Conservation (phyloP, 1,284 basidiomycete genomes). For the Cutaneotrichosporon dermatis region DNA sequence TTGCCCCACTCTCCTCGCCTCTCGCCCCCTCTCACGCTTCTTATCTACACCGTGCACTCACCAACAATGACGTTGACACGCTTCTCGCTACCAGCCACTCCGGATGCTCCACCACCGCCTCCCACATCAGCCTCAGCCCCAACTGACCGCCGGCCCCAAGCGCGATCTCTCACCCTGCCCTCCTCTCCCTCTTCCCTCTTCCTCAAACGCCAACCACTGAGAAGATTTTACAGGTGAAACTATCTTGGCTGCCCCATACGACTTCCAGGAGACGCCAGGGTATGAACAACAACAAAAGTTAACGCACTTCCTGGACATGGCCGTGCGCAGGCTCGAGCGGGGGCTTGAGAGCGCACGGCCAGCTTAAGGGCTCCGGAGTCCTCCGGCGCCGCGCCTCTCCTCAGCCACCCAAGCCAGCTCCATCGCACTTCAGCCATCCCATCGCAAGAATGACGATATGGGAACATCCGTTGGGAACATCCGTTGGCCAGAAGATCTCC, state of each 20-base stretch:
- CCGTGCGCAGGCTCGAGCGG: background rate
- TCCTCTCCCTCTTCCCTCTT: background rate
- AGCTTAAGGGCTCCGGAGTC: background rate
- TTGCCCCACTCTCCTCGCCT: background rate
- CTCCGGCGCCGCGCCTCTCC: too few species aligned
- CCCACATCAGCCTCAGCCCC: background rate
- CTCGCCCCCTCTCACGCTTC: background rate
- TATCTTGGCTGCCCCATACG: background rate
- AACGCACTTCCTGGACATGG: background rate
- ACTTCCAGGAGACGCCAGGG: background rate
- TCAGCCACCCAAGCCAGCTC: background rate
- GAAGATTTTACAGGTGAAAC: background rate
- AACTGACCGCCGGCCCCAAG: background rate
- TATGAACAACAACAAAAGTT: background rate
- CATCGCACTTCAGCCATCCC: background rate
- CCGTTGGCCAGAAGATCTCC: too few species aligned
- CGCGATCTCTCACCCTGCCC: background rate
- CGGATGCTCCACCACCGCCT: background rate
- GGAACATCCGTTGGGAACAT: too few species aligned
- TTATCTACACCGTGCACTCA: background rate
- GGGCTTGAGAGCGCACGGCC: conserved; percentile 3
- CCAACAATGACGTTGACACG: background rate
- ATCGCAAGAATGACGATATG: too few species aligned
- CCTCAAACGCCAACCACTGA: background rate
- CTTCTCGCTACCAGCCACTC: background rate